Base-by-base conservation (phyloP, 2,329 filamentous ascomycete genomes). In the Talaromyces amestolkiae region DNA sequence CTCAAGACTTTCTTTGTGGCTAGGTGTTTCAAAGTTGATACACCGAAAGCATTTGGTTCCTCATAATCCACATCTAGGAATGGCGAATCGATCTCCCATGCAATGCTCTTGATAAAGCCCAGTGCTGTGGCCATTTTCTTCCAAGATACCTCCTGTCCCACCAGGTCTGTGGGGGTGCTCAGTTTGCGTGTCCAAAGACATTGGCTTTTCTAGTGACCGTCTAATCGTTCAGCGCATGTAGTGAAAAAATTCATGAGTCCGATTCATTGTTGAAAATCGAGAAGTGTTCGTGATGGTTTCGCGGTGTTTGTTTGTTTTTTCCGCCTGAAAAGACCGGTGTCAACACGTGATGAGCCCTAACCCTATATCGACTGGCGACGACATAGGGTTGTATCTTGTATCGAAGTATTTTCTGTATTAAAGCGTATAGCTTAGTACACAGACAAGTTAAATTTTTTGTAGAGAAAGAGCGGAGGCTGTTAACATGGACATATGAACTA, bases 41-140 rank as follows among this genome's bases (percentile, higher is more conserved):
- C 70, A 6, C 77, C 78, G 3, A 33, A 19, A 3, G 63, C 60
- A 58, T 67, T 71, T n/a, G 62, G 65, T 22, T 70, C 66, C 39
- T 74, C 72, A 68, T 72, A 74, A 8, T 71, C 71, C 17, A 66
- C 41, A 1, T 74, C 71, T 11, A 78, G 64, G 56, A 74, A 79
- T 2, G 78, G 78, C 1, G 74, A 74, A 39, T 80, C 76, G 65
- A 77, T 76, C 19, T 75, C 72, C 78, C 78, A 80, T 43, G 73
- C 41, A 24, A 75, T 68, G 2, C 76, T 76, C 35, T 69, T 68
- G 2, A 67, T 56, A 66, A 60, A 65, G 45, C 64, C 27, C 27
- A 31, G 5, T 31, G 27, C 27, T 31, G 27, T 41, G 13, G 65
- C 62, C 51, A 70, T 65, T 47, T 43, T 53, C 11, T 22, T 61